Base-by-base conservation (phyloP, 2,329 filamentous ascomycete genomes). In the Apiospora phragmitis region DNA sequence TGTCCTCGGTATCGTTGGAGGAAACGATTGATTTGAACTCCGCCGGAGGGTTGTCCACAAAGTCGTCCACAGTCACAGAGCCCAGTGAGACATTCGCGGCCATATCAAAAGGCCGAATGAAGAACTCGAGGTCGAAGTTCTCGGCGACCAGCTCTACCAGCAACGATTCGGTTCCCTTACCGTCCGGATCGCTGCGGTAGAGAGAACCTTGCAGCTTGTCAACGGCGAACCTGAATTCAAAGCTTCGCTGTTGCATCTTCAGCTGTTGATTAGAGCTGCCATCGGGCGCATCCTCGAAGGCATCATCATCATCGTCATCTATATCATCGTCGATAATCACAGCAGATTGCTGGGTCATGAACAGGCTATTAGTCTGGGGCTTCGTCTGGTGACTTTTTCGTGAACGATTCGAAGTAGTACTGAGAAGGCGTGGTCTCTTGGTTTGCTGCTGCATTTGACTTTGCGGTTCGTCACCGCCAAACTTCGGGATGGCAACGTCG, bases 1-100 rank as follows among this genome's bases (percentile, higher is more conserved):
- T 90, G 77, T 97, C 95, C 59, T 91, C 89, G 8, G 83, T 81
- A 67, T 92, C 90, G 0, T 89, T 89, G 0, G 96, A 98, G 0
- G 95, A 97, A n/a, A 99, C 90, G 68, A 99, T 97, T 35, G 95
- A 95, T 82, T 96, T 97, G 85, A 99, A 99, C 77, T 98, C 95
- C 9, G 92, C 92, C 0, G 93, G 85, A 0, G 94, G 91, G 69
- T 95, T 92, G 74, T 96, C 95, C 11, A 99, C 95, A 78, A 98
- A 95, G 78, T 99, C 96, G 77, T 98, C 95, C 3, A 99, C 90
- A 0, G 92, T 94, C 24, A 99, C 85, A 1, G 94, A 95, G 18
- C 93, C 93, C 12, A 99, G 87, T 0, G 94, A 91, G 35, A 99
- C 93, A 77, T 98, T 93, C 1, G 96, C 95, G 35, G 92, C 93